These are phyloP conservation scores for Selenicereus undatus DNA, from an alignment of 148 eudicot species.

Conservation along the genomic window DNA sequence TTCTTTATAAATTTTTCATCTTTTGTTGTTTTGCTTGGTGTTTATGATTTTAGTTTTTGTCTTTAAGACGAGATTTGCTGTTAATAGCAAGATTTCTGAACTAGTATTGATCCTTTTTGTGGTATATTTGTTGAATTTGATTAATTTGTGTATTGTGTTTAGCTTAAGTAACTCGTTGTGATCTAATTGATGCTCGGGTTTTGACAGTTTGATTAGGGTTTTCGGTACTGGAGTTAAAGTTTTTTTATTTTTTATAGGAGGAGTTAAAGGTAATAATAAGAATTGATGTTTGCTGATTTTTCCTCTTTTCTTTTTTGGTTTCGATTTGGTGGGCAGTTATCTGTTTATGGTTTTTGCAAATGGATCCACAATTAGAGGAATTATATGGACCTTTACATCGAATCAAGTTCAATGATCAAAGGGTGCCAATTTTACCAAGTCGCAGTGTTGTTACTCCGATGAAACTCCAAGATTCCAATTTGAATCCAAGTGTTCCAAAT, in stretches of 20 bases:
- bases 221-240: background rate
- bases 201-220: conserved; percentile 6
- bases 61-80: conserved; percentile 20
- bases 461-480: conserved; percentile 24
- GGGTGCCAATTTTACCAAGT: conserved; percentile 25
- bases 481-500: conserved; percentile 15
- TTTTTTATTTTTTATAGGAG: too few species aligned
- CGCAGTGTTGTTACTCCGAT: conserved; percentile 23
- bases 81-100: conserved; percentile 7
- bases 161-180: background rate
- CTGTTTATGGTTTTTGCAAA: conserved; percentile 24
- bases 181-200: background rate
- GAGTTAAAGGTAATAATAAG: background rate
- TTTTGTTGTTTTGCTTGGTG: background rate
- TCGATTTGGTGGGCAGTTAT: conserved; percentile 16
- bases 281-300: background rate
- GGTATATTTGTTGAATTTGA: conserved; percentile 1
- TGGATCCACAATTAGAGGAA: conserved; percentile 45
- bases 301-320: background rate
- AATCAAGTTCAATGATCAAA: conserved; percentile 41
- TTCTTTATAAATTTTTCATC: background rate
- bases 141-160: background rate
- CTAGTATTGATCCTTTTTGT: conserved; percentile 14
- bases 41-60: background rate
- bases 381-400: conserved; percentile 44